Base-by-base conservation (phyloP, 805 yeast species). In the Wickerhamomyces silvicola region DNA sequence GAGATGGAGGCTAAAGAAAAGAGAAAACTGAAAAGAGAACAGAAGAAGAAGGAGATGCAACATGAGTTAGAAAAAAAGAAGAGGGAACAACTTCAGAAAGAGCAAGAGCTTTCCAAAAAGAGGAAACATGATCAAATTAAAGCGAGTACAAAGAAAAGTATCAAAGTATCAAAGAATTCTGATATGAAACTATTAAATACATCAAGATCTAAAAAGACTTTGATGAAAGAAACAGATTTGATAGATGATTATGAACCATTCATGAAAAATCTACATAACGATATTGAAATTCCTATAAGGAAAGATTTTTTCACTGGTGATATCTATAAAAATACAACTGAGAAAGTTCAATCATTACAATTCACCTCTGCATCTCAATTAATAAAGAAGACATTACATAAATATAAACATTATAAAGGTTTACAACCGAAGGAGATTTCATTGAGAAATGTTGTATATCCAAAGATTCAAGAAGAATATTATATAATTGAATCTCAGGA, bases 401-500 rank as follows among this genome's bases (percentile, higher is more conserved):
- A 42, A 13, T 60, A 59, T 35, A 50, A 49, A 23, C 39, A 42
- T 10, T 54, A 53, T 24, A 52, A 55, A 35, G 48, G 46, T 14
- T 43, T 52, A 13, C 49, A 50, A 19, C 41, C 47, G 13, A 44
- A 38, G 25, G 37, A 44, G 1, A 47, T 49, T n/a, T 48, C 39
- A 22, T 45, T 61, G 16, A 31, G 45, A 4, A 44, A 60, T 10
- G 48, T 55, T 6, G 56, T 57, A 18, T 66, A 49, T 45, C 75
- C 78, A 1, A 57, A 61, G 25, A 69, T 73, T 38, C 52, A 52
- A 20, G 84, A 78, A 43, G 59, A 60, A 24, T 77, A 69, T 39
- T 38, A 64, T 7, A 52, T 77, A 22, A 68, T 70, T 4, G 54
- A 58, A 11, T 73, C 80, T 6, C 73, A 71, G 38, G 66, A 67